These are phyloP conservation scores for Ajuga chamaepitys DNA, from an alignment of 257 asterid species.

Conservation along the genomic window DNA sequence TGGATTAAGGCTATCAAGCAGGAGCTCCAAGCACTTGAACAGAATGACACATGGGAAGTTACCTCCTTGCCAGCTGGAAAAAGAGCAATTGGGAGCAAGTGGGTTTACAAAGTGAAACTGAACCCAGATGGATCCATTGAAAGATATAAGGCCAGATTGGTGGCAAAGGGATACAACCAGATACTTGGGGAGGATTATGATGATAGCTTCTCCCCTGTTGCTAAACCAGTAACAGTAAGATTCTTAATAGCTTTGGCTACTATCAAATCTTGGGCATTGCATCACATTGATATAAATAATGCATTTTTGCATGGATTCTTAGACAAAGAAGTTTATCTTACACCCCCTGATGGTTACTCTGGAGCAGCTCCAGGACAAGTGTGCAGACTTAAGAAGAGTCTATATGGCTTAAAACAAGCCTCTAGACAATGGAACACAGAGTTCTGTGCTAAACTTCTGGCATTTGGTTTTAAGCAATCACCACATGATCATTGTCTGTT, in stretches of 20 bases:
- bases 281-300: neutral
- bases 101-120: too few relatives aligned
- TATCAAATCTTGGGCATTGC: fast-evolving
- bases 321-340: neutral
- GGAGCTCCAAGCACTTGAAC: too few relatives aligned
- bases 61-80: too few relatives aligned
- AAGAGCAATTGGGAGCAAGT: too few relatives aligned
- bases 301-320: neutral
- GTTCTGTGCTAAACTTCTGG: too few relatives aligned
- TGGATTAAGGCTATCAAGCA: too few relatives aligned
- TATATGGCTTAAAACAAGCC: neutral
- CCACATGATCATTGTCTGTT: too few relatives aligned
- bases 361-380: neutral
- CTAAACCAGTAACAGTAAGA: neutral
- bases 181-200: neutral
- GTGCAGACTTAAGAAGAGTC: neutral
- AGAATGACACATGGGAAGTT: too few relatives aligned
- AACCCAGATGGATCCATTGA: neutral
- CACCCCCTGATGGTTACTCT: neutral
- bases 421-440: too few relatives aligned
- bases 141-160: neutral
- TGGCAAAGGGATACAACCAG: neutral
- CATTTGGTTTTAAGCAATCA: too few relatives aligned
- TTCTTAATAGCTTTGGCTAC: neutral
- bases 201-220: neutral